Percentiles rank a stretch among this genome's conserved stretches.
Conservation (phyloP, 176 grass and related monocot genomes). For the Triticum dicoccoides region DNA sequence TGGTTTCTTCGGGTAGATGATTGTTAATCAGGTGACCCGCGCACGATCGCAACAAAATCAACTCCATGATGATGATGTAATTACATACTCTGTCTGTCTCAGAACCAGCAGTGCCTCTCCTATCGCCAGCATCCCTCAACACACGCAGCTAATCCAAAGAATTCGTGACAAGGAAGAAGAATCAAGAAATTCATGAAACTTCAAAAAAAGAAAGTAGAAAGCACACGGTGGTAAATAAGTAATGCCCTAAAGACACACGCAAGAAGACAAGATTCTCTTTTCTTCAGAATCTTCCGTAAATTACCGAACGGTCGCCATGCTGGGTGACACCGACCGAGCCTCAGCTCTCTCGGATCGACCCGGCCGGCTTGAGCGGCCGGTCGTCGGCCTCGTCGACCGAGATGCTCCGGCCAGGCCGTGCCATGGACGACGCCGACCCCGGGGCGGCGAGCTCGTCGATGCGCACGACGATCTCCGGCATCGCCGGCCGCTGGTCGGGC, state of each 20-base stretch:
- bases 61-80: constrained; percentile 25
- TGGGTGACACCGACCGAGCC: not conserved
- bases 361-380: constrained; percentile 51
- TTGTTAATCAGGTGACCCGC: not conserved
- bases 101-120: not conserved
- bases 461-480: constrained; percentile 58
- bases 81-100: constrained; percentile 19
- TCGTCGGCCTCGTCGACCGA: constrained; percentile 65
- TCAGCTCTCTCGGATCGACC: constrained; percentile 30
- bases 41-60: constrained; percentile 11
- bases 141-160: constrained; percentile 25
- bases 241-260: constrained; percentile 2
- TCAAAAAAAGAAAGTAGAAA: constrained; percentile 34
- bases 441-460: constrained; percentile 46
- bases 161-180: constrained; percentile 10
- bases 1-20: not conserved
- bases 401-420: constrained; percentile 22
- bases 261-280: not conserved
- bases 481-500: constrained; percentile 46
- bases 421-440: not conserved
- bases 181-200: constrained; percentile 26
- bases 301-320: constrained; percentile 25
- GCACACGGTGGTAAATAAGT: constrained; percentile 19
- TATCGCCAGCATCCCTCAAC: constrained; percentile 16
- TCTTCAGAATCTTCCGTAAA: constrained; percentile 19